Percentiles rank a stretch among this genome's conserved stretches.
Conservation (phyloP, 148 eudicot species). For the Spergularia bocconei region DNA sequence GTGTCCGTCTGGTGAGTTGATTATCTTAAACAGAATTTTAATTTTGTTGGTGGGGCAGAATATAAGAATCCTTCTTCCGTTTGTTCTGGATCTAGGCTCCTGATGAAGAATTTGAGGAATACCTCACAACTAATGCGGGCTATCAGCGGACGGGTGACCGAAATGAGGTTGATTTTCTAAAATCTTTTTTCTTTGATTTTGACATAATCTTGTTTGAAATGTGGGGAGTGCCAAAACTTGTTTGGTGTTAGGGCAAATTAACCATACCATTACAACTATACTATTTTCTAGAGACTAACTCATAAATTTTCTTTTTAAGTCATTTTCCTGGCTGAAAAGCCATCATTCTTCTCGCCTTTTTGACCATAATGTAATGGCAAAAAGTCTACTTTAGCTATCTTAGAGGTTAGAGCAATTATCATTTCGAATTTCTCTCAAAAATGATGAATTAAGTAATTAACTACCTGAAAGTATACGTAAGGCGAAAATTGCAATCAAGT, state of each 20-base stretch:
- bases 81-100: slow-evolving; percentile 61
- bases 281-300: too few species aligned
- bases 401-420: too few species aligned
- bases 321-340: too few species aligned
- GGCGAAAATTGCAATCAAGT: too few species aligned
- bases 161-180: slow-evolving; percentile 58
- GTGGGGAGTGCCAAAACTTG: neutral
- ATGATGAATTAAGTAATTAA: too few species aligned
- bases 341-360: too few species aligned
- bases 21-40: neutral
- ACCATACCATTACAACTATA: too few species aligned
- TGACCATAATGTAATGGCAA: too few species aligned
- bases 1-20: slow-evolving; percentile 80
- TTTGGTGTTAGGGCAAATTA: neutral
- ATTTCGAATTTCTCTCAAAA: too few species aligned
- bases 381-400: too few species aligned
- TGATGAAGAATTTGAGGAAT: slow-evolving; percentile 97
- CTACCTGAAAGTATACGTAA: too few species aligned
- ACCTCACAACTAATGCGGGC: slow-evolving; percentile 58
- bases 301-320: too few species aligned
- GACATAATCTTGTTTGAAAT: neutral
- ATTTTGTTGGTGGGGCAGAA: neutral
- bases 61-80: slow-evolving; percentile 12
- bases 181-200: slow-evolving; percentile 8
- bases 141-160: slow-evolving; percentile 70